Evolutionary conservation across 1,284 basidiomycete genomes (phyloP).

Genomic region (Macrocystidia cucumis): DNA sequence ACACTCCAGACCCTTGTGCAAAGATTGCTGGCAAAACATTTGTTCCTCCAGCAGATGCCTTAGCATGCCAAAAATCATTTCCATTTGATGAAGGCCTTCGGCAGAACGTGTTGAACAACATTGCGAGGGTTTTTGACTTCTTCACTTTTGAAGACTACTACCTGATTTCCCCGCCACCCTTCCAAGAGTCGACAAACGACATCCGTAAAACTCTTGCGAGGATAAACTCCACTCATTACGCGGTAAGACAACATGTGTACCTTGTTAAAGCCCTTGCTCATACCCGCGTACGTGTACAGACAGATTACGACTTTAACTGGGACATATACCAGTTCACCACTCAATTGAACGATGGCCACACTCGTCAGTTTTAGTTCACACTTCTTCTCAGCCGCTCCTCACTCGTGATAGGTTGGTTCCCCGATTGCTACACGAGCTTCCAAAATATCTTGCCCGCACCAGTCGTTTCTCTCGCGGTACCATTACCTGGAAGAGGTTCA

Average conservation of each 20-base stretch:
- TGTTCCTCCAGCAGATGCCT: conserved; percentile 42
- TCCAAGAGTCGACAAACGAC: conserved; percentile 52
- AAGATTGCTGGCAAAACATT: conserved; percentile 41
- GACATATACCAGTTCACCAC: conserved; percentile 50
- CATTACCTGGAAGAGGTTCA: conserved; percentile 41
- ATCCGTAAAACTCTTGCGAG: conserved; percentile 40
- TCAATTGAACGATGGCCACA: conserved; percentile 58
- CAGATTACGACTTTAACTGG: conserved; percentile 57
- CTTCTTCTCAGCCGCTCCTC: background rate
- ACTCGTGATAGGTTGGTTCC: conserved; percentile 40
- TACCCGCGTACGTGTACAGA: no score
- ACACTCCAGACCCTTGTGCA: conserved; percentile 48
- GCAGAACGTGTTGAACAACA: conserved; percentile 47
- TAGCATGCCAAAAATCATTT: conserved; percentile 52
- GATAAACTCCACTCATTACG: conserved; percentile 40
- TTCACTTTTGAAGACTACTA: conserved; percentile 62
- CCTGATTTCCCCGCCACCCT: conserved; percentile 48
- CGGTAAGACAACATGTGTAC: conserved; percentile 23
- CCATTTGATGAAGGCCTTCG: conserved; percentile 58
- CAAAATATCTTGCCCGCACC: conserved; percentile 57
- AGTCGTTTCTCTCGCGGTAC: conserved; percentile 44
- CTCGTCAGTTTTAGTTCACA: conserved; percentile 28
- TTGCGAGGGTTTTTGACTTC: conserved; percentile 54
- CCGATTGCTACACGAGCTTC: conserved; percentile 47
- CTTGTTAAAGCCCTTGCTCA: no score